Base-by-base conservation (phyloP, 768 basidiomycete genomes). In the Mycena venus region DNA sequence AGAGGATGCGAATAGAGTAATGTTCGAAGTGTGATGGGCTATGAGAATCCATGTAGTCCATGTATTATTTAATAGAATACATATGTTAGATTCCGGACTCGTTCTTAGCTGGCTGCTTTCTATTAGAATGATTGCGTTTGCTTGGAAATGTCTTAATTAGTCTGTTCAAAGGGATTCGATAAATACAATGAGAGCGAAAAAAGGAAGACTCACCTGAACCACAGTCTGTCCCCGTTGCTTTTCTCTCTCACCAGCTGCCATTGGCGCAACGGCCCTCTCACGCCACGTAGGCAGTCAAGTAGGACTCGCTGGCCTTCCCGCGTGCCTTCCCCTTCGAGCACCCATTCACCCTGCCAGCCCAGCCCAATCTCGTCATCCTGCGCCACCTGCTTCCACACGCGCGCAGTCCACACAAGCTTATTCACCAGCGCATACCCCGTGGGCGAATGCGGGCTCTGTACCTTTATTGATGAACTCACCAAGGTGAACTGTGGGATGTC, bases 251-350 rank as follows among this genome's bases (percentile, higher is more conserved):
- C 85, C 21, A 94, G 78, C 81, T 93, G 90, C 91, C 88, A 88
- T 64, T 83, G 81, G 61, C 81, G 71, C 23, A 70, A 74, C 0
- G 82, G 84, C 59, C 81, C 64, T 58, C 73, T 74, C 42, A 78
- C 75, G 0, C 89, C 88, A 4, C 82, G 79, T 15, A 93, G 82
- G 77, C 90, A 91, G 72, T 91, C 87, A n/a, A 92, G 72, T 49
- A 94, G 80, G 3, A 84, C 79, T 79, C 89, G 86, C 55, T 88
- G 85, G 7, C 92, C 93, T 79, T 94, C 93, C 36, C 83, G 85
- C 21, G 94, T 95, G 1, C 94, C 95, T 66, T 94, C 93, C 1
- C 90, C 91, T 81, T 95, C 93, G n/a, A 95, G 84, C 17, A 94
- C 84, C 94, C 95, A 95, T 75, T 95, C 93, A 11, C 92, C 92